Base-by-base conservation (phyloP, 1,284 basidiomycete genomes). In the Irpex lacteus region DNA sequence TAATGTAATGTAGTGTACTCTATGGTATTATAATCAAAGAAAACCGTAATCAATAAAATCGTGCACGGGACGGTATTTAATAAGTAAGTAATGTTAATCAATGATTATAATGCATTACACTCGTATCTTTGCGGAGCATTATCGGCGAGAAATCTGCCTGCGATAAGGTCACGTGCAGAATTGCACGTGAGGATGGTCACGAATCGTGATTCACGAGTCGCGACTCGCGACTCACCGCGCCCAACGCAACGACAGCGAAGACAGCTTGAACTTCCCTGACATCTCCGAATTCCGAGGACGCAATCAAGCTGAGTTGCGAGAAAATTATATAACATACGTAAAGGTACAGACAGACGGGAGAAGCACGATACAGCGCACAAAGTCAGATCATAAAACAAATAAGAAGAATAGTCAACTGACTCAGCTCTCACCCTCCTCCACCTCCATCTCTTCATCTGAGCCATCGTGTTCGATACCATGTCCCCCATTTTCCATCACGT, bases 401-500 rank as follows among this genome's bases (percentile, higher is more conserved):
- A 32, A 13, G 54, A 36, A 18, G 34, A 56, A 36, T 15, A 32
- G 32, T 34, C 54, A 56, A 56, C 32, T 53, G 36, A 57, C 9
- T 59, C 57, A 65, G 55, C 62, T 62, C 64, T 65, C 65, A 54
- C 63, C 64, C 60, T 66, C 68, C 26, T 69, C 67, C 7, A 70
- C 21, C 26, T 67, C 67, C 67, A 68, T 68, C 60, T 65, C 66
- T 37, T 66, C 64, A 53, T 67, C 70, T 2, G 66, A 57, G 18
- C 36, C 66, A n/a, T 66, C 61, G 9, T 66, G 54, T 50, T 65
- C 66, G 59, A 61, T 57, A 47, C 55, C 15, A 61, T 68, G 9
- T 59, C 70, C 59, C 19, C 67, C 69, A 57, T 65, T 66, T 67
- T 70, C 70, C 68, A 69, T 70, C 61, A 70, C 40, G 19, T 66